These are phyloP conservation scores for Thielaviopsis euricoi DNA, from an alignment of 2,329 filamentous ascomycete species.

Conservation along the genomic window DNA sequence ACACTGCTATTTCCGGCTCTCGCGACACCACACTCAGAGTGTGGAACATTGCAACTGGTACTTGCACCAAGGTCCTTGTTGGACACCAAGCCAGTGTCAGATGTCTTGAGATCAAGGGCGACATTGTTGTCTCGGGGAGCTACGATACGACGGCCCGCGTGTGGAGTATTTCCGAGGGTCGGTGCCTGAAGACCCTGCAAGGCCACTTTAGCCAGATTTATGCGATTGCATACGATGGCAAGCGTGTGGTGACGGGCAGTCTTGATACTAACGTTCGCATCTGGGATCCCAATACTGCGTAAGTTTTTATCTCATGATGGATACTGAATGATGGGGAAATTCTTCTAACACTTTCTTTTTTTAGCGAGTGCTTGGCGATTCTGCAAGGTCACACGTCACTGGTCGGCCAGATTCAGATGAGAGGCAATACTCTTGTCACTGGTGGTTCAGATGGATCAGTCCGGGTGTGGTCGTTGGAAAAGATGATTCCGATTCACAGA, in stretches of 20 bases:
- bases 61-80: conserved; percentile 81
- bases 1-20: conserved; percentile 90
- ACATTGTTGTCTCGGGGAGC: conserved; percentile 93
- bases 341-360: conserved; percentile 18
- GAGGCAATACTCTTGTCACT: conserved; percentile 84
- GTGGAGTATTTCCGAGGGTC: conserved; percentile 93
- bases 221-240: conserved; percentile 91
- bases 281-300: conserved; percentile 85
- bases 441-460: conserved; percentile 94
- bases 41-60: conserved; percentile 80
- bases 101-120: conserved; percentile 88
- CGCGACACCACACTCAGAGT: conserved; percentile 86
- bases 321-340: background rate
- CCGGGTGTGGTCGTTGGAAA: conserved; percentile 84
- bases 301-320: conserved; percentile 21
- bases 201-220: conserved; percentile 99
- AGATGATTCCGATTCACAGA: conserved; percentile 81
- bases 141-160: conserved; percentile 95
- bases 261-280: conserved; percentile 93
- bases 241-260: conserved; percentile 84
- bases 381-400: conserved; percentile 93
- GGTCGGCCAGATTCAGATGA: conserved; percentile 91
- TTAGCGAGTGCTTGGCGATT: conserved; percentile 65
- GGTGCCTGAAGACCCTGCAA: conserved; percentile 74
- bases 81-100: conserved; percentile 92